Evolutionary conservation across 2,329 filamentous ascomycete genomes (phyloP).

Genomic region (Metarhizium robertsii): DNA sequence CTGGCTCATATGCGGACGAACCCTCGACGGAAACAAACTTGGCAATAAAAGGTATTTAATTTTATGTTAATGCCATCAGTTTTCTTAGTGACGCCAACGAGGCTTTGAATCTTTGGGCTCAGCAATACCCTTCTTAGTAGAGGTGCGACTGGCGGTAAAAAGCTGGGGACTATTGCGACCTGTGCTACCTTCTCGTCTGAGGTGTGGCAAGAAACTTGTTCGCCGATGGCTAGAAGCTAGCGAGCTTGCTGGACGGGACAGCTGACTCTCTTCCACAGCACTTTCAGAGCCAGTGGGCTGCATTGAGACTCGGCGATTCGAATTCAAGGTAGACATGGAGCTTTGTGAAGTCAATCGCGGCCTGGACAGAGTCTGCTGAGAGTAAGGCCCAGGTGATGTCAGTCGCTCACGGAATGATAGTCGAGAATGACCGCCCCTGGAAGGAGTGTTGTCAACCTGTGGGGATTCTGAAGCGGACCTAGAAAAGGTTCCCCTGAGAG

Average conservation of each 20-base stretch:
- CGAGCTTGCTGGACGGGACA: constrained; percentile 46
- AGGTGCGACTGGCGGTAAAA: constrained; percentile 33
- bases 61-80: neutral
- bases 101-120: constrained; percentile 35
- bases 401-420: constrained; percentile 46
- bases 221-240: constrained; percentile 39
- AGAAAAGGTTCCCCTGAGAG: constrained; percentile 36
- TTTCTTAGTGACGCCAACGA: constrained; percentile 33
- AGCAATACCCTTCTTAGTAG: constrained; percentile 30
- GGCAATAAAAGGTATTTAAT: neutral
- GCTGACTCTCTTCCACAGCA: constrained; percentile 17
- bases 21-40: neutral
- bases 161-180: constrained; percentile 42
- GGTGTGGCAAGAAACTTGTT: constrained; percentile 44
- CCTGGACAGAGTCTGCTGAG: constrained; percentile 35
- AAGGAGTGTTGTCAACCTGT: constrained; percentile 33
- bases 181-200: constrained; percentile 25
- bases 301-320: constrained; percentile 42
- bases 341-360: constrained; percentile 33
- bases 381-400: constrained; percentile 37
- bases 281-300: constrained; percentile 34
- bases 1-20: neutral
- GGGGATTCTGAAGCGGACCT: constrained; percentile 41
- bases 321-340: constrained; percentile 31
- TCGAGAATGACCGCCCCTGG: constrained; percentile 32